phyloP scores from a whole-genome alignment of 768 basidiomycete species.

The Nidularia pulvinata region DNA sequence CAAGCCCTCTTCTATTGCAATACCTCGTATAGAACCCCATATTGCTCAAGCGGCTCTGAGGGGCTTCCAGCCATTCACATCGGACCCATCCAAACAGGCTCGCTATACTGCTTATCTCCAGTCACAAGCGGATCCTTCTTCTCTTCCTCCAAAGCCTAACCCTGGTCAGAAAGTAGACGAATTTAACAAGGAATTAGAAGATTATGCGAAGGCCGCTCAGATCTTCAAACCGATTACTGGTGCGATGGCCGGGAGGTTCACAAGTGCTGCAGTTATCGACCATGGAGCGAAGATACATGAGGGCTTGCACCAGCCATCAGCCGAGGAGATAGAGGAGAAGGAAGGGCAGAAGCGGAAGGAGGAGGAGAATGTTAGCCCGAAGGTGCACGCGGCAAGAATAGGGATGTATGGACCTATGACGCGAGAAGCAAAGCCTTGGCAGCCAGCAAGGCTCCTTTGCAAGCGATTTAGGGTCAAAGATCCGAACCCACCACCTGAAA shows the following conservation, averaged over 20 bases:
- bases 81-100: constrained; percentile 76
- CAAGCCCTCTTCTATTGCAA: constrained; percentile 29
- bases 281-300: constrained; percentile 58
- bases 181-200: constrained; percentile 81
- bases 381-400: constrained; percentile 76
- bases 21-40: constrained; percentile 71
- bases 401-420: constrained; percentile 94
- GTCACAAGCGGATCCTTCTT: constrained; percentile 60
- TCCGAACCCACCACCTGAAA: constrained; percentile 63
- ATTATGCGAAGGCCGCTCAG: constrained; percentile 85
- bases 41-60: constrained; percentile 84
- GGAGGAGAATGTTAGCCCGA: constrained; percentile 69
- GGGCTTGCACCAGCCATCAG: constrained; percentile 64
- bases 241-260: constrained; percentile 96
- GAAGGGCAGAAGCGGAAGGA: constrained; percentile 37
- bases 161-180: constrained; percentile 63
- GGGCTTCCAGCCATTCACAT: constrained; percentile 89
- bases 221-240: constrained; percentile 92
- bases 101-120: constrained; percentile 85
- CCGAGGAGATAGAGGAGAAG: constrained; percentile 40
- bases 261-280: constrained; percentile 75
- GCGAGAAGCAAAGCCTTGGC: constrained; percentile 71
- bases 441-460: constrained; percentile 84
- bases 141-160: constrained; percentile 48
- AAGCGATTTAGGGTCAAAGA: constrained; percentile 94